Evolutionary conservation across 768 basidiomycete genomes (phyloP), one percentile per base, ranked within the genome.

Genomic region (Tremella yokohamensis): DNA sequence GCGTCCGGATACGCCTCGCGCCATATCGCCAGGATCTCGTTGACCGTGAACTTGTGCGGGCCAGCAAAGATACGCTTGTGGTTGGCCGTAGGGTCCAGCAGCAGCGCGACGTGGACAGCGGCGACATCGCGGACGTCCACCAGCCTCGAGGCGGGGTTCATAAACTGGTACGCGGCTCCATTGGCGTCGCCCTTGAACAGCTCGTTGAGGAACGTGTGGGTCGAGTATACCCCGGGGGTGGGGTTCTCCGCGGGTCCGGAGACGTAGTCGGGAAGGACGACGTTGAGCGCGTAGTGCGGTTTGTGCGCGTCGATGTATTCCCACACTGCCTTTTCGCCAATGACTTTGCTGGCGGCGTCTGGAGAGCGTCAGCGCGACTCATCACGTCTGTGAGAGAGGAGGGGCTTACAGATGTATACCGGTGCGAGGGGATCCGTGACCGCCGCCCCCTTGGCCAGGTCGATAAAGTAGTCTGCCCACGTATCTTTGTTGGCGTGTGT

Each of bases 301-400:
- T 60, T 63, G 37, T 56, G 52, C 38, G 65, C 57, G 25, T 60
- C 50, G 20, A 63, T 40, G 61, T 61, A 68, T 22, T 52, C 53
- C 65, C 62, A 66, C n/a, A 65, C 53, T 8, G 61, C 56, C 18
- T 56, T 47, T 47, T 68, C 66, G 20, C 57, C 40, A 13, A 58
- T 20, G 9, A 60, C 49, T 45, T 68, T 68, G 39, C 49, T 40
- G 3, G 61, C 64, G 11, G 49, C 19, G 39, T 56, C 29, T 34
- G 11, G 6, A n/a, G 6, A 34, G 4, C 11, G 29, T 34, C 29
- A 34, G 29, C 29, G 29, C 4, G 29, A 11, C 6, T 6, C 29
- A 34, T 34, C 29, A 11, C 11, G 29, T 34, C 6, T 34, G 11
- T 4, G 4, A 34, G 29, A 11, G 11, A 11, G 29, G 29, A 4